Conservation (phyloP, 306 rosid genomes). For the Cajanus cajan region DNA sequence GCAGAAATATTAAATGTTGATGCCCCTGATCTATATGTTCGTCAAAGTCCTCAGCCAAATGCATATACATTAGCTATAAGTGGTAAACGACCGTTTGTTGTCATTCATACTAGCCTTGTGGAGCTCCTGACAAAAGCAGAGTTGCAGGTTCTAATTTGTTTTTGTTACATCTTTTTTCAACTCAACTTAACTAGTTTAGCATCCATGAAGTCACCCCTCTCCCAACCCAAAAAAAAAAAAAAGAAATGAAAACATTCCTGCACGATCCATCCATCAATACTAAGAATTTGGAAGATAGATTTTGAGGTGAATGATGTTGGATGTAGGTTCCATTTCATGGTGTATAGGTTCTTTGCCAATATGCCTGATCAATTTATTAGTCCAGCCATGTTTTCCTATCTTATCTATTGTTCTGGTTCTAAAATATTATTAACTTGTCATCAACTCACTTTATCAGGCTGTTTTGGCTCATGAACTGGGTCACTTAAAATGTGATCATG, state of each 20-base stretch:
- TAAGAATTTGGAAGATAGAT: constrained; percentile 2
- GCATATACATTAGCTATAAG: constrained; percentile 95
- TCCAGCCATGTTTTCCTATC: background rate
- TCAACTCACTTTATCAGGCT: constrained; percentile 54
- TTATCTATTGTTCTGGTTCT: background rate
- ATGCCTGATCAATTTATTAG: constrained; percentile 13
- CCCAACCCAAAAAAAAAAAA: background rate
- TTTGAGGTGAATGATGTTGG: constrained; percentile 12
- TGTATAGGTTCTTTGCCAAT: constrained; percentile 1
- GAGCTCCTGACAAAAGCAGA: constrained; percentile 86
- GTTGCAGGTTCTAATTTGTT: constrained; percentile 66
- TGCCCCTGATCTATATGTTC: constrained; percentile 88
- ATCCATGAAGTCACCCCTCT: background rate
- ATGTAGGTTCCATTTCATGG: background rate
- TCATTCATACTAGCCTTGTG: constrained; percentile 93
- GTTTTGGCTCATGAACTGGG: constrained; percentile 99
- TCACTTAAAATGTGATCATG: constrained; percentile 96
- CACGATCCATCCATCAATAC: background rate
- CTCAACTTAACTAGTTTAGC: background rate
- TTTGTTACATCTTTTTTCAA: constrained; percentile 2
- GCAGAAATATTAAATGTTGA: constrained; percentile 73
- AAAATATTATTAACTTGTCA: constrained; percentile 29
- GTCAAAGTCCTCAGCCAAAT: constrained; percentile 96
- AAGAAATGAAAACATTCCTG: too few relatives aligned
- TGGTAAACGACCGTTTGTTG: constrained; percentile 91